These are phyloP conservation scores for Ophiostoma tasmaniense DNA, from an alignment of 2,329 filamentous ascomycete species.

Conservation along the genomic window DNA sequence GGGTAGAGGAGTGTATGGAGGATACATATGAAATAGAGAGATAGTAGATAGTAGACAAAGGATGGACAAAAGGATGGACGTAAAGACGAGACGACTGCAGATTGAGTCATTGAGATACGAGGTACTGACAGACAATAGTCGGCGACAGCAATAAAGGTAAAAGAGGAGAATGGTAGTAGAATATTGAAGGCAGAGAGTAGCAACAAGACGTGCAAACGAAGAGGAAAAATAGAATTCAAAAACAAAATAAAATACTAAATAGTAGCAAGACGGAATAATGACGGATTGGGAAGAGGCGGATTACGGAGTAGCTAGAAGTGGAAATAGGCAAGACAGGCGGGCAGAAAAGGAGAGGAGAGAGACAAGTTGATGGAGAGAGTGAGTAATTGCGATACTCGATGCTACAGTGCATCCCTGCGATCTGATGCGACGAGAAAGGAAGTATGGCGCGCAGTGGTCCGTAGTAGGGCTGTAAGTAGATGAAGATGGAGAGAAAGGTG, in stretches of 20 bases:
- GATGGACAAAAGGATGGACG: not conserved
- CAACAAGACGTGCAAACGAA: not conserved
- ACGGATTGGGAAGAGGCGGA: not conserved
- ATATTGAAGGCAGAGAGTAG: not conserved
- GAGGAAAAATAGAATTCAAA: not conserved
- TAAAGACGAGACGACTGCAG: too few relatives aligned
- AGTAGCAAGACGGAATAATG: not conserved
- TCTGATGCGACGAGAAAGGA: not conserved
- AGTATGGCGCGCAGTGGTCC: not conserved
- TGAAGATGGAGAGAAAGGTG: not conserved
- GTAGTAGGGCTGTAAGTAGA: too few relatives aligned
- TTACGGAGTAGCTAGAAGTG: not conserved
- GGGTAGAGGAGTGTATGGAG: not conserved
- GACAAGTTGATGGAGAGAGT: not conserved
- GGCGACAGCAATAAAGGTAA: too few relatives aligned
- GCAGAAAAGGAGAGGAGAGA: not conserved
- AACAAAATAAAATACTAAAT: too few relatives aligned
- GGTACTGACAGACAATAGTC: too few relatives aligned
- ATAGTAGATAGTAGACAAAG: not conserved
- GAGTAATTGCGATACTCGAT: not conserved
- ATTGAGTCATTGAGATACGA: too few relatives aligned
- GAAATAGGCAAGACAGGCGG: not conserved
- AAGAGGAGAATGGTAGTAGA: too few relatives aligned
- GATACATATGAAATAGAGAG: not conserved
- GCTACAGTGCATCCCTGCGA: not conserved